Conservation (phyloP, 371 early-diverging fungal genomes). For the Blakeslea trispora region DNA sequence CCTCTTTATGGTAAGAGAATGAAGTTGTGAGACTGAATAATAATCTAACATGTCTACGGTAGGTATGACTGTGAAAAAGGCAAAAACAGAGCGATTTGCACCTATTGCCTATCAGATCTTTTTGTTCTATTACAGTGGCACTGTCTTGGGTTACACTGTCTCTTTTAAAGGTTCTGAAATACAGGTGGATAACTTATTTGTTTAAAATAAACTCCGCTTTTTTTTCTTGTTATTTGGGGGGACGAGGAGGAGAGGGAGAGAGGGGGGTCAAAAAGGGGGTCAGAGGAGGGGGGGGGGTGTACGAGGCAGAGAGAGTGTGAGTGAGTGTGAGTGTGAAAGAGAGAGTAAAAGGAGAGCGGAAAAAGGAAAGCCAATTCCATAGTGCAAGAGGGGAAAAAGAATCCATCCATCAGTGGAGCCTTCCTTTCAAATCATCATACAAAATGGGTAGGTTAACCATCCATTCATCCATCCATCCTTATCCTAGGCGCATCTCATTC, state of each 20-base stretch:
- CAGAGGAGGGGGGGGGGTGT: too few species aligned
- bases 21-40: too few species aligned
- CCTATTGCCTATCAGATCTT: constrained; percentile 32
- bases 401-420: neutral
- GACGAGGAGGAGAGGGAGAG: too few species aligned
- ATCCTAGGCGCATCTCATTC: too few species aligned
- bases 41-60: too few species aligned
- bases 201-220: constrained; percentile 9
- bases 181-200: constrained; percentile 5
- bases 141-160: constrained; percentile 34
- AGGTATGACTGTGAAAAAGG: constrained; percentile 38
- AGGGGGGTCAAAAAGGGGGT: too few species aligned
- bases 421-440: neutral
- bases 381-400: too few species aligned
- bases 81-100: constrained; percentile 20
- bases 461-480: neutral
- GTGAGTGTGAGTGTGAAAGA: too few species aligned
- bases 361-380: too few species aligned
- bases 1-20: constrained; percentile 52
- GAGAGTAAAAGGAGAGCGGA: too few species aligned
- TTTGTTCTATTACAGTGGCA: constrained; percentile 42
- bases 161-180: constrained; percentile 26
- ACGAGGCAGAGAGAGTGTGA: too few species aligned
- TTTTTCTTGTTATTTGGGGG: too few species aligned
- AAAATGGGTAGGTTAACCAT: neutral